Base-by-base conservation (phyloP, 495 filamentous ascomycete genomes). In the Xylaria palmicola region DNA sequence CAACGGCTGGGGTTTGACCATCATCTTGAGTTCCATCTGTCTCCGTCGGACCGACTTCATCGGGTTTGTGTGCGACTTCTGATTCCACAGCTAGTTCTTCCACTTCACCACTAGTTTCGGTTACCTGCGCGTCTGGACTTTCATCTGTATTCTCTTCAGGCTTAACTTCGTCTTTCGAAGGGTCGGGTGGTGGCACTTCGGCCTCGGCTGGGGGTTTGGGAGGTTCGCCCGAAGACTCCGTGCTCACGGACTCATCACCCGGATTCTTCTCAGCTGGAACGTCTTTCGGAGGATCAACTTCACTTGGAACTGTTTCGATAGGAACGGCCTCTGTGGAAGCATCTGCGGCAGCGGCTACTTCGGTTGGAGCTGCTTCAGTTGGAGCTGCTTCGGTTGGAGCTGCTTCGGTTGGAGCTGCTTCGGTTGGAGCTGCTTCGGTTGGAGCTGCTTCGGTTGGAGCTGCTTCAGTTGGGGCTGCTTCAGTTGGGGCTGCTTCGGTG, bases 61-160 rank as follows among this genome's bases (percentile, higher is more conserved):
- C 48, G 13, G 53, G 43, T 43, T 70, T 56, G 36, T 64, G 39
- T 24, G 60, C 41, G 41, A 63, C 6, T 40, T 65, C 63, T 40
- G 56, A 52, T 12, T 40, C 59, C 32, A 47, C 15, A 53, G 65
- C 59, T 45, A 22, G 13, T n/a, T 29, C 30, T 5, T 8, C 37
- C 30, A 9, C 40, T 48, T 55, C 17, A 4, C 32, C 41, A 19
- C 15, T 17, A 1, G 50, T 6, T 7, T 48, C 56, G 56, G 59
- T 20, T 36, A 32, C 51, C 36, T 56, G 37, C 32, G 50, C 62
- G 4, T 52, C 50, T 9, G 49, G 37, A 32, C 67, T 56, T 37
- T 65, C 49, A 26, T 47, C 32, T 15, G 63, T 27, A 27, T 62
- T 55, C 10, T 58, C 47, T 43, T 63, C 62, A n/a, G 59, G 24